Conservation (phyloP, 1,284 basidiomycete genomes). For the Lignosus rhinocerotis region DNA sequence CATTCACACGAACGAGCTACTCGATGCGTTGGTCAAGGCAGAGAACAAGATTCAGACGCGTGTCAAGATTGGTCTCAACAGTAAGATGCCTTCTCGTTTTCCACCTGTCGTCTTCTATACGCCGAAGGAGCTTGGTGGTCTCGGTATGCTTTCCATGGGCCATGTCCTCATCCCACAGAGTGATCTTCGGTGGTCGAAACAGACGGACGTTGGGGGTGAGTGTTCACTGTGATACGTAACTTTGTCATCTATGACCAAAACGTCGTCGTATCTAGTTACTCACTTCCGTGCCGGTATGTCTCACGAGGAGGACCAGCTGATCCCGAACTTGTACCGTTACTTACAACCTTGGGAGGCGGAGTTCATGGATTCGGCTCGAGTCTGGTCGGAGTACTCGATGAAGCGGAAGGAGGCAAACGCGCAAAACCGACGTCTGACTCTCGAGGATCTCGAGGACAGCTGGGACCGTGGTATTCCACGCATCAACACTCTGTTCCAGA, state of each 20-base stretch:
- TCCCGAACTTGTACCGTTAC: slow-evolving; percentile 98
- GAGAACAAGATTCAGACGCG: slow-evolving; percentile 99
- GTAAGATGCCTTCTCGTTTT: slow-evolving; percentile 99
- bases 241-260: slow-evolving; percentile 18
- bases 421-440: slow-evolving; percentile 92
- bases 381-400: slow-evolving; percentile 99
- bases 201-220: slow-evolving; percentile 90
- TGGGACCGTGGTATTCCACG: slow-evolving; percentile 99
- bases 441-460: slow-evolving; percentile 97
- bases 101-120: slow-evolving; percentile 97
- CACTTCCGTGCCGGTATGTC: slow-evolving; percentile 99
- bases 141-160: slow-evolving; percentile 99
- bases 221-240: slow-evolving; percentile 18
- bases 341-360: slow-evolving; percentile 99
- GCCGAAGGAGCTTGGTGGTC: slow-evolving; percentile 93
- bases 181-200: slow-evolving; percentile 97
- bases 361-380: slow-evolving; percentile 96
- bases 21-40: slow-evolving; percentile 93
- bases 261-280: slow-evolving; percentile 53
- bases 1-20: slow-evolving; percentile 94
- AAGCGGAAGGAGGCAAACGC: slow-evolving; percentile 99
- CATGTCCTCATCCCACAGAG: slow-evolving; percentile 98
- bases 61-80: slow-evolving; percentile 98
- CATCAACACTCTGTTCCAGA: slow-evolving; percentile 97
- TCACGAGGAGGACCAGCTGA: slow-evolving; percentile 92